Percentiles rank a stretch among this genome's conserved stretches.
phyloP scores from a whole-genome alignment of 176 grass and related monocot species.

The Microstegium vimineum region DNA sequence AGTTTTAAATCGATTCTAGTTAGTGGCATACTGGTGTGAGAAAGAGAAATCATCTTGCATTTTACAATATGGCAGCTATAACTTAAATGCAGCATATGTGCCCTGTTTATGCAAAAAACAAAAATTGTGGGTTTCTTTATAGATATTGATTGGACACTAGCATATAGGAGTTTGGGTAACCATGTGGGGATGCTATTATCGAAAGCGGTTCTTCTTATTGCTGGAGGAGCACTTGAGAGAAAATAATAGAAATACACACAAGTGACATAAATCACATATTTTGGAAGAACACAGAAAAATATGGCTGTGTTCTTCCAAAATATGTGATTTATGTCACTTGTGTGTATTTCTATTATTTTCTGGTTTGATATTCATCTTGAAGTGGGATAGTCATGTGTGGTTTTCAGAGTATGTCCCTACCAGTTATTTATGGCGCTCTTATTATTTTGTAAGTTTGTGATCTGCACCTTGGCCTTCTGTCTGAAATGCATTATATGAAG shows the following conservation, averaged over 20 bases:
- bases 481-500: not conserved
- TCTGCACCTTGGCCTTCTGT: slow-evolving; percentile 6
- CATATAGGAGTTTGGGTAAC: not conserved
- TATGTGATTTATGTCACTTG: not conserved
- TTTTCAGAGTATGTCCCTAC: not conserved
- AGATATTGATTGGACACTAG: not conserved
- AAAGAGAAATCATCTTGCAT: not conserved
- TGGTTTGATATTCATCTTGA: not conserved
- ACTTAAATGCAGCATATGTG: not conserved
- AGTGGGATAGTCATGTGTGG: not conserved
- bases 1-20: not conserved
- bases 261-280: not conserved
- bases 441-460: not conserved
- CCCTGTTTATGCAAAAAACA: not conserved
- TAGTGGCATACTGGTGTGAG: not conserved
- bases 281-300: not conserved
- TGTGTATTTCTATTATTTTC: not conserved
- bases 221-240: not conserved
- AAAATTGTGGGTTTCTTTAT: not conserved
- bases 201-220: not conserved
- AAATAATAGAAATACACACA: not conserved
- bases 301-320: not conserved
- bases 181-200: not conserved
- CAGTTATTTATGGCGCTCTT: not conserved
- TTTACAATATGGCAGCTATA: not conserved